phyloP scores from a whole-genome alignment of 176 grass and related monocot genomes.

The Miscanthus lutarioriparius region DNA sequence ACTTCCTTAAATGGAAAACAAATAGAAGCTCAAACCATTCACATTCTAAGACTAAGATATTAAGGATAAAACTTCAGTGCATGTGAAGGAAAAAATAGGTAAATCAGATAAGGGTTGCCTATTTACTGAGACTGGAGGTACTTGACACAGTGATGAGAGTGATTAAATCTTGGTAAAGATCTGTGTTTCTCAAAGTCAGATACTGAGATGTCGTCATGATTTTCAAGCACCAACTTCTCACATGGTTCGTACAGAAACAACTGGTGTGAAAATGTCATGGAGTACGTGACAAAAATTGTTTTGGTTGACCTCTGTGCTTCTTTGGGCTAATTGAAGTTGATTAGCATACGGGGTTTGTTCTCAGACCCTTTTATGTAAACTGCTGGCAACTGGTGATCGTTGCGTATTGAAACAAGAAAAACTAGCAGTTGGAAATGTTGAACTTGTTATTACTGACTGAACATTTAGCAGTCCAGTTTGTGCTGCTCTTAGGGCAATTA shows the following conservation, averaged over 20 bases:
- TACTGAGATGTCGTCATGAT: not conserved
- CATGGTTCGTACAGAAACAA: not conserved
- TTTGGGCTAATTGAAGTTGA: not conserved
- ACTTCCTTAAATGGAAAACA: not conserved
- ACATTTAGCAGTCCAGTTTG: not conserved
- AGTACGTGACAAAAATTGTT: conserved; percentile 8
- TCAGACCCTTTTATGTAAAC: not conserved
- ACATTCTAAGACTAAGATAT: not conserved
- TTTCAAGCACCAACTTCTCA: not conserved
- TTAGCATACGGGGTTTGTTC: conserved; percentile 2
- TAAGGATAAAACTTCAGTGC: not conserved
- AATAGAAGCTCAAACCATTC: not conserved
- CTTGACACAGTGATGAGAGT: not conserved
- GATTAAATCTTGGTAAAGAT: not conserved
- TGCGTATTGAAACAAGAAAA: not conserved
- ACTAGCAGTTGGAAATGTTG: not conserved
- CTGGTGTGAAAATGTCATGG: not conserved
- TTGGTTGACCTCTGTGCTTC: not conserved
- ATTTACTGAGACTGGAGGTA: not conserved
- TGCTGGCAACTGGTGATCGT: too few relatives aligned
- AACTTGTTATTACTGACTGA: not conserved
- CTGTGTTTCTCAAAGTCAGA: not conserved
- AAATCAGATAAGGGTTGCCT: not conserved
- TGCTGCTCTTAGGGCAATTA: conserved; percentile 3
- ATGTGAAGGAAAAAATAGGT: not conserved